Base-by-base conservation (phyloP, 2,329 filamentous ascomycete genomes). In the Fusarium secorum region DNA sequence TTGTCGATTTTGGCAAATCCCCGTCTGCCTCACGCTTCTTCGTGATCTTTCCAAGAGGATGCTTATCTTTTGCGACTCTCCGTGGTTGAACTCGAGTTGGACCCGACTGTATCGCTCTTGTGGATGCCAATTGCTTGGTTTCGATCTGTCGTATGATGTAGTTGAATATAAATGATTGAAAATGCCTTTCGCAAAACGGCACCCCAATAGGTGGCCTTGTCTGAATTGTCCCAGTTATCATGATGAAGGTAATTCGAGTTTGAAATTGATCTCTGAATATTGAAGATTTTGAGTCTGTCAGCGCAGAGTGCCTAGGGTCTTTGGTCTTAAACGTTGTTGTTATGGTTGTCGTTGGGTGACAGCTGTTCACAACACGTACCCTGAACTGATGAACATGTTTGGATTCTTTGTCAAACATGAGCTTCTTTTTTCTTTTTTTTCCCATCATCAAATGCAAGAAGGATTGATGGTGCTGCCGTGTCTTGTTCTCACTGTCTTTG, bases 51-150 rank as follows among this genome's bases (percentile, higher is more conserved):
- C 24, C 7, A 6, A 45, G 26, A 3, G 53, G 11, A 28, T 56
- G 17, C 22, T 39, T 71, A 10, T 72, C 69, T 42, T 71, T 71
- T 42, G 39, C 69, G 18, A 24, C 56, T 48, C 69, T 33, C 30
- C 52, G n/a, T 22, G 69, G 69, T 6, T 71, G 69, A 7, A 63
- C 13, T 10, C 69, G 52, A 11, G 28, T 45, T 14, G 56, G 57
- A 9, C 42, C 22, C 22, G 20, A 18, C 1, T 24, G 26, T 35
- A n/a, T 30, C 8, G 20, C 20, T 11, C 30, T 49, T 20, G 20
- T 24, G 18, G 28, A 10, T 13, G 38, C 26, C n/a, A 4, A 22
- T 14, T 38, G 5, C 45, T 58, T 36, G 42, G 13, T 41, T 46
- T 66, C 20, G 24, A 11, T 51, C 11, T 59, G 52, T 4, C 20